phyloP scores from a whole-genome alignment of 805 yeast genomes.

The Candida nonsorbophila region DNA sequence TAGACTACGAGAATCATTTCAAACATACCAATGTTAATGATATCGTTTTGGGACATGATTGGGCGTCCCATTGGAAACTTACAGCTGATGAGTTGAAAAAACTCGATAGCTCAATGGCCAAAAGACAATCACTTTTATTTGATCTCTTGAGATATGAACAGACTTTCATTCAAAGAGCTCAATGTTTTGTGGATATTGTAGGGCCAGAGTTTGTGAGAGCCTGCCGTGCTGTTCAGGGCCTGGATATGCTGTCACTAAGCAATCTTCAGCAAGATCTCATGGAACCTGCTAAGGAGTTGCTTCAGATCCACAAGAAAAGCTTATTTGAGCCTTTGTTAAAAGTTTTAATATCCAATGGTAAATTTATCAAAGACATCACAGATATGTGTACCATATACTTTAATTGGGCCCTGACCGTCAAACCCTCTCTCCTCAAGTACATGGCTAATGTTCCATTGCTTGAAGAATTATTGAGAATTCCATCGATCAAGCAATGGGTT shows the following conservation, averaged over 20 bases:
- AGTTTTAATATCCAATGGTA: constrained; percentile 58
- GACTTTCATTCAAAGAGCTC: constrained; percentile 60
- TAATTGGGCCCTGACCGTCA: constrained; percentile 60
- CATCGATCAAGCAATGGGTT: constrained; percentile 53
- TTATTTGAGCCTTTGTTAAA: constrained; percentile 55
- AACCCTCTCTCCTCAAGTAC: constrained; percentile 49
- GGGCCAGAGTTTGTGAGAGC: constrained; percentile 36
- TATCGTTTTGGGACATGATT: constrained; percentile 40
- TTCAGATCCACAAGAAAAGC: constrained; percentile 48
- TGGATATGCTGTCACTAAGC: constrained; percentile 5
- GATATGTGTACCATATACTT: constrained; percentile 56
- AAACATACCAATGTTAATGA: constrained; percentile 19
- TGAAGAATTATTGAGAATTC: constrained; percentile 49
- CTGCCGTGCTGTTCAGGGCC: constrained; percentile 15
- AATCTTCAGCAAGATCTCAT: constrained; percentile 54
- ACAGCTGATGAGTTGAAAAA: constrained; percentile 48
- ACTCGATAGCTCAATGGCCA: constrained; percentile 48
- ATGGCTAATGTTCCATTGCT: constrained; percentile 59
- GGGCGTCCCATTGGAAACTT: constrained; percentile 66
- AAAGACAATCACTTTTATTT: constrained; percentile 68
- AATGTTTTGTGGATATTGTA: constrained; percentile 49
- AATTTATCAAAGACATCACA: constrained; percentile 47
- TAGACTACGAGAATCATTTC: constrained; percentile 21
- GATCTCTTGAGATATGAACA: constrained; percentile 72
- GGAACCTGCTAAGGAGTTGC: constrained; percentile 49